These are phyloP conservation scores for Mytilinidion resinicola DNA, from an alignment of 495 filamentous ascomycete genomes.

Conservation along the genomic window DNA sequence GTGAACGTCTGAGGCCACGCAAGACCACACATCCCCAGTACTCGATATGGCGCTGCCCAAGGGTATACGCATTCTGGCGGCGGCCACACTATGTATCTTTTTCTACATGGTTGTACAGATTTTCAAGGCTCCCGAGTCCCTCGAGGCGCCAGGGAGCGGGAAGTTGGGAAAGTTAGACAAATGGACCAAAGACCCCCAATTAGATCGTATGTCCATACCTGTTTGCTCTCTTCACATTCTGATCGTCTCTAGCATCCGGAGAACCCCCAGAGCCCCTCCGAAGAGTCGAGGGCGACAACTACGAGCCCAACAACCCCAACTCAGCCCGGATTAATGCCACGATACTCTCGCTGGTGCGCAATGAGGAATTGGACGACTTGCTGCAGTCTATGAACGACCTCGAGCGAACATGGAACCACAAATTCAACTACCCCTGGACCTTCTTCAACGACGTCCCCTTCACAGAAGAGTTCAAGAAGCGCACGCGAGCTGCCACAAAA, in stretches of 20 bases:
- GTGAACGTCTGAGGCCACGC: too few species aligned
- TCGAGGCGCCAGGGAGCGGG: constrained; percentile 32
- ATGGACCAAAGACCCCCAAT: constrained; percentile 60
- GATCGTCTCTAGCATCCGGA: constrained; percentile 55
- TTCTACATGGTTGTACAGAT: constrained; percentile 69
- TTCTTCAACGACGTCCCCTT: constrained; percentile 98
- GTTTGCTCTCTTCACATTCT: neutral
- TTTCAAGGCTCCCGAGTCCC: constrained; percentile 44
- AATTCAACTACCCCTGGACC: constrained; percentile 99
- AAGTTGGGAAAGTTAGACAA: constrained; percentile 41
- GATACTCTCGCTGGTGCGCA: constrained; percentile 86
- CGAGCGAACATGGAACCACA: constrained; percentile 93
- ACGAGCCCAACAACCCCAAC: constrained; percentile 64
- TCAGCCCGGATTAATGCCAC: constrained; percentile 87
- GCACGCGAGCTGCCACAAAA: constrained; percentile 71
- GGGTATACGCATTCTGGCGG: constrained; percentile 71
- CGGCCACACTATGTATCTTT: constrained; percentile 62
- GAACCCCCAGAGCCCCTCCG: constrained; percentile 73
- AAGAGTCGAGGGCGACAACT: constrained; percentile 59
- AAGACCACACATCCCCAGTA: too few species aligned
- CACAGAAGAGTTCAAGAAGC: constrained; percentile 81
- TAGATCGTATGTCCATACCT: constrained; percentile 60
- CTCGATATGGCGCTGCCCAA: constrained; percentile 68
- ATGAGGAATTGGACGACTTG: constrained; percentile 78
- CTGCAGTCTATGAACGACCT: constrained; percentile 82